phyloP scores from a whole-genome alignment of 2,329 filamentous ascomycete genomes.

The Fusarium hostae region DNA sequence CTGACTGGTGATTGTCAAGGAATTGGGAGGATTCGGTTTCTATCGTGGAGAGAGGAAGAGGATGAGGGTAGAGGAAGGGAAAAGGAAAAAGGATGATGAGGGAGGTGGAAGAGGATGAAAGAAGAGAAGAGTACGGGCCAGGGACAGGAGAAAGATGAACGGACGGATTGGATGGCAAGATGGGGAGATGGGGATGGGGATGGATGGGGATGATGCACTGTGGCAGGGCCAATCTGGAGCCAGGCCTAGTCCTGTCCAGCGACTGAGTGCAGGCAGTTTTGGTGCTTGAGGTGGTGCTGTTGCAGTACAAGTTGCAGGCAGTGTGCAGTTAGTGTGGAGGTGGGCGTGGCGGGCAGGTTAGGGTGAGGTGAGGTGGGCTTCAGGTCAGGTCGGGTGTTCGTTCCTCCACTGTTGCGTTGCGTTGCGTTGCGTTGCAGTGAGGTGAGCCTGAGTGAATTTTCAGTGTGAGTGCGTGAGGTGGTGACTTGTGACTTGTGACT shows the following conservation, averaged over 20 bases:
- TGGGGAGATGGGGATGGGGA: slow-evolving; percentile 44
- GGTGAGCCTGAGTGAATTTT: slow-evolving; percentile 1
- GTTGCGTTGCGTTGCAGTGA: slow-evolving; percentile 7
- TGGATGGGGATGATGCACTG: slow-evolving; percentile 40
- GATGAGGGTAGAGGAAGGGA: slow-evolving; percentile 34
- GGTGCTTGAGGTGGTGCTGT: neutral
- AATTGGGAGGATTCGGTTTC: slow-evolving; percentile 52
- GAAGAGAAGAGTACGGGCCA: slow-evolving; percentile 29
- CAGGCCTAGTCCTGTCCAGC: slow-evolving; percentile 1
- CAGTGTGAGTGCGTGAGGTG: slow-evolving; percentile 11
- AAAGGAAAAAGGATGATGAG: slow-evolving; percentile 38
- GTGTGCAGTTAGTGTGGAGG: slow-evolving; percentile 40
- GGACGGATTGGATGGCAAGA: slow-evolving; percentile 36
- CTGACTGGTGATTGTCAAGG: slow-evolving; percentile 49
- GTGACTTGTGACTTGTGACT: neutral
- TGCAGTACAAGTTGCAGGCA: slow-evolving; percentile 7
- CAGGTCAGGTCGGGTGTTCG: slow-evolving; percentile 29
- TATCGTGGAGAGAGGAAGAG: slow-evolving; percentile 45
- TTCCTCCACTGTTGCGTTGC: slow-evolving; percentile 32
- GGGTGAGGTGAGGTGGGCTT: slow-evolving; percentile 1
- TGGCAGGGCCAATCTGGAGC: neutral
- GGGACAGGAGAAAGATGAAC: slow-evolving; percentile 33
- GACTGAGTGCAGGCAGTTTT: slow-evolving; percentile 1
- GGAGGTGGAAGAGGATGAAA: slow-evolving; percentile 43
- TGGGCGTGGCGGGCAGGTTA: slow-evolving; percentile 40